Evolutionary conservation across 1,284 basidiomycete species (phyloP), one percentile per base, ranked within the genome.

Genomic region (Puccinia coronata): DNA sequence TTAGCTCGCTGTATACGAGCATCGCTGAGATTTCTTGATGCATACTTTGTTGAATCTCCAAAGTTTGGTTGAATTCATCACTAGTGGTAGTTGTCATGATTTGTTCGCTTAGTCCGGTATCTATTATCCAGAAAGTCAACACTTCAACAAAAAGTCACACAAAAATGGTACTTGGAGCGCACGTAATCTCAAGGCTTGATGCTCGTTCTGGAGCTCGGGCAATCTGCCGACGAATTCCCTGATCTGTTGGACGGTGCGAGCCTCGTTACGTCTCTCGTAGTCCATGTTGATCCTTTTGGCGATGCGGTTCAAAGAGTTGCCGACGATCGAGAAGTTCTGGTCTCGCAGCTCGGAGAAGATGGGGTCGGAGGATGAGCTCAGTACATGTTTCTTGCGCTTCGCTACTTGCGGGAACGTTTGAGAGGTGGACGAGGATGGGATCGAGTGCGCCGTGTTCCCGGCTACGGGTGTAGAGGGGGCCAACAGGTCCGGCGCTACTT

Each of bases 21-120:
- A 85, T 90, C 83, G 43, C 31, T 9, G 69, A 34, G 34, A 47
- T 39, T 57, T 6, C 11, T 18, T 16, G 20, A 55, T 36, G 18
- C 67, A 39, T 84, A 94, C 94, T 98, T 86, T 99, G 97, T 85
- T 99, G 96, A 25, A 97, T 93, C 87, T 99, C 96, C 14, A 99
- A 88, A 28, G 92, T 92, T 85, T 91, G 92, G 87, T 95, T 95
- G 88, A 99, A 99, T 76, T 92, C 88, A 55, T 96, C 93, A n/a
- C 92, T 92, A 79, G 91, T 89, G 1, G 96, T 98, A 83, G 92
- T 88, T 18, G 92, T 91, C 84, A 96, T 91, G 63, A 99, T 89
- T 85, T 93, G 88, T 87, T 99, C 97, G n/a, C 95, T 95, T 53
- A 99, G 86, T 20, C 92, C 92, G 71, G 95, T 99, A 86, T 99